Base-by-base conservation (phyloP, 116 monocot species). In the Zostera marina region DNA sequence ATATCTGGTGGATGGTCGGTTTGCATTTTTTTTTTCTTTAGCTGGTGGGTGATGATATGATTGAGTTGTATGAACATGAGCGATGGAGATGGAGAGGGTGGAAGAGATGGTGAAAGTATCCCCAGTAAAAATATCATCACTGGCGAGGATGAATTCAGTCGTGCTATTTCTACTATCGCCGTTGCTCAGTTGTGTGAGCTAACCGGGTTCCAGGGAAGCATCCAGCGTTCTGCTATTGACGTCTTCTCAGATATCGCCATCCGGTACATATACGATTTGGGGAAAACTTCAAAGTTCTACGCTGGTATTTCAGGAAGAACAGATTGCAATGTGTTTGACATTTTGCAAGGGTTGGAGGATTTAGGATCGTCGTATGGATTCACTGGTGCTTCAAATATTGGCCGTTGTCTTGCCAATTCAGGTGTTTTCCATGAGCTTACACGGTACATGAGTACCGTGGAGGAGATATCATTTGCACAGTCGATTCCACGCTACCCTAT, bases 291-390 rank as follows among this genome's bases (percentile, higher is more conserved):
- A 11, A 52, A 58, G 17, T 88, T 71, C 64, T 76, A 84, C 49
- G 74, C 84, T 0, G 77, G 80, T 60, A 60, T 85, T 7, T 58
- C 88, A 7, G 81, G 84, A 5, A 70, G 94, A 43, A 74, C 77
- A 0, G 59, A 65, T 9, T 73, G 80, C 75, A 88, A 77, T 44
- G 76, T 76, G 63, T 78, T 79, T 72, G 94, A 94, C 49, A n/a
- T 94, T 26, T 64, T 94, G 24, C 88, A 79, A 46, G 94, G 69
- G 15, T 66, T 88, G 16, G 88, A 94, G 69, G 94, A 94, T 63
- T 24, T 94, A 54, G 59, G 67, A 16, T 68, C 64, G 3, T 51
- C 72, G 1, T 73, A 70, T 13, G 81, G 84, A 15, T 90, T 84
- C 44, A 9, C 69, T 0, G 74, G 81, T 46, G 88, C 79, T 17